These are phyloP conservation scores for Coriolopsis trogii DNA, from an alignment of 1,284 basidiomycete species.

Conservation along the genomic window DNA sequence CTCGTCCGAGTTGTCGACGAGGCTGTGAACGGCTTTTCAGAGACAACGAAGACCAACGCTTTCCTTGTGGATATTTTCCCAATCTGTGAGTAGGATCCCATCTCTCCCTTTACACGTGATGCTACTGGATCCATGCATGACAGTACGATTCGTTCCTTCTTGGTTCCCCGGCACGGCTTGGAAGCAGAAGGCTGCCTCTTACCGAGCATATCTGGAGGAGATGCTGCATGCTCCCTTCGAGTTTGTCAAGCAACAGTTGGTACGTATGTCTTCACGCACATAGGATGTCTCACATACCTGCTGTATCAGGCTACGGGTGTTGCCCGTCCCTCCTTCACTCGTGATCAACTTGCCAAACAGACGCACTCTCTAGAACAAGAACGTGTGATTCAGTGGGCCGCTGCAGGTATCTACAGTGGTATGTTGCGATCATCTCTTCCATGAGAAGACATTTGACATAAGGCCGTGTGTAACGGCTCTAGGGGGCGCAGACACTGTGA, in stretches of 20 bases:
- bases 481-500: slow-evolving; percentile 29
- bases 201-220: slow-evolving; percentile 49
- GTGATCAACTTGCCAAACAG: slow-evolving; percentile 7
- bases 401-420: slow-evolving; percentile 28
- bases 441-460: no score
- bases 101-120: not conserved
- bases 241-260: slow-evolving; percentile 63
- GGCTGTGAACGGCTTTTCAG: slow-evolving; percentile 31
- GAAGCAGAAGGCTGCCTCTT: slow-evolving; percentile 50
- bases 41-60: slow-evolving; percentile 24
- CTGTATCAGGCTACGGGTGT: slow-evolving; percentile 5
- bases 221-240: slow-evolving; percentile 59
- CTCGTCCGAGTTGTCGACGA: slow-evolving; percentile 33
- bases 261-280: slow-evolving; percentile 20
- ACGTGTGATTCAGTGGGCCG: slow-evolving; percentile 26
- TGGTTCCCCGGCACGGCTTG: slow-evolving; percentile 71
- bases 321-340: slow-evolving; percentile 5
- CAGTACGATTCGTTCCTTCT: slow-evolving; percentile 59
- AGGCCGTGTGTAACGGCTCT: no score
- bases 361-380: slow-evolving; percentile 20
- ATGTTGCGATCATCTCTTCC: not conserved
- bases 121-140: not conserved
- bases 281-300: not conserved
- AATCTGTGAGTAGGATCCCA: slow-evolving; percentile 13
- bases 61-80: slow-evolving; percentile 34